phyloP scores from a whole-genome alignment of 805 yeast species.

The Starmerella cellae region DNA sequence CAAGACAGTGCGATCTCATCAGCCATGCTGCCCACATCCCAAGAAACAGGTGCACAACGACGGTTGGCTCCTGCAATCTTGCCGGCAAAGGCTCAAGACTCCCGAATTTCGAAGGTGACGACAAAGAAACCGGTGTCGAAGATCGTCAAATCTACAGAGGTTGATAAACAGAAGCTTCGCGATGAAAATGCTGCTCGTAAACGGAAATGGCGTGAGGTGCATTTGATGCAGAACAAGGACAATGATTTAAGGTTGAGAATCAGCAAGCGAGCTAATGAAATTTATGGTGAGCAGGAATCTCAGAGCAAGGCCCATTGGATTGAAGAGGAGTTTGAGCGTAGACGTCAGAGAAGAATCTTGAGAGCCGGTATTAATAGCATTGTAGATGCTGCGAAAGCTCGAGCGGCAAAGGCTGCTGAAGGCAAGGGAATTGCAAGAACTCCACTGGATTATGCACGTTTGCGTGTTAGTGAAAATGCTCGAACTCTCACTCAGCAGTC shows the following conservation, averaged over 20 bases:
- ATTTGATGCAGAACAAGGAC: slow-evolving; percentile 70
- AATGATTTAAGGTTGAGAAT: slow-evolving; percentile 74
- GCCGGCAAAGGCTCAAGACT: not conserved
- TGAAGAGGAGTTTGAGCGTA: slow-evolving; percentile 51
- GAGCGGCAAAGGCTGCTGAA: slow-evolving; percentile 8
- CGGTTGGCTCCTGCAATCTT: not conserved
- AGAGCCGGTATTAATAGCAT: slow-evolving; percentile 24
- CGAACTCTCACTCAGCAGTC: slow-evolving; percentile 17
- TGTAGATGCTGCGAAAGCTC: slow-evolving; percentile 14
- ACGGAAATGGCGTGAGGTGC: slow-evolving; percentile 71
- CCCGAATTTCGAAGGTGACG: not conserved
- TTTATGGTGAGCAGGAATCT: slow-evolving; percentile 51
- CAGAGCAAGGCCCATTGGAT: slow-evolving; percentile 55
- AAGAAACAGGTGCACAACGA: not conserved
- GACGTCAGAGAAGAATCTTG: slow-evolving; percentile 47
- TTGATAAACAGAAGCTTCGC: slow-evolving; percentile 43
- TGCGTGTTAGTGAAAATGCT: not conserved
- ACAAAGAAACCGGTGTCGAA: slow-evolving; percentile 2
- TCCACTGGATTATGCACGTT: not conserved
- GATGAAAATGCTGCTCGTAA: slow-evolving; percentile 64
- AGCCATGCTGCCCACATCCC: too few species aligned
- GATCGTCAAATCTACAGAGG: slow-evolving; percentile 20
- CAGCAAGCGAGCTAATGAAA: slow-evolving; percentile 49
- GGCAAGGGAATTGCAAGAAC: not conserved
- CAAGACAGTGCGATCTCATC: too few species aligned